Evolutionary conservation across 1,139 yeast genomes (phyloP).

Genomic region (Magnusiomyces sp.): DNA sequence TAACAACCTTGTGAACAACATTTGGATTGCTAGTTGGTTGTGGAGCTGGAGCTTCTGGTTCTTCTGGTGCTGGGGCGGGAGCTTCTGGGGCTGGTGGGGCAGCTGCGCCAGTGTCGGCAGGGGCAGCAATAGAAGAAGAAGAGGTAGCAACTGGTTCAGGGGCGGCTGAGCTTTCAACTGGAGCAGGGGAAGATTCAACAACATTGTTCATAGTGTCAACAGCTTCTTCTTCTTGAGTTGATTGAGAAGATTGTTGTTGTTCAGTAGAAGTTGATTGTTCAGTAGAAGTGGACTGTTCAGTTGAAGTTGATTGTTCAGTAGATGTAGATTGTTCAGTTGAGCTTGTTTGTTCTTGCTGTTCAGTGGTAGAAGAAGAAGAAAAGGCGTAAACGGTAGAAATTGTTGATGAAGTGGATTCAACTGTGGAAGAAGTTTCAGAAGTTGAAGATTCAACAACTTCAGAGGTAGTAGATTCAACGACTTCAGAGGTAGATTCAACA

Average conservation of each 20-base stretch:
- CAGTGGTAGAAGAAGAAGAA: too few species aligned
- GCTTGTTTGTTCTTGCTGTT: too few species aligned
- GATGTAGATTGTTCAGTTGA: too few species aligned
- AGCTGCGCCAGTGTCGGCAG: conserved; percentile 8
- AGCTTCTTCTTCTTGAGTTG: too few species aligned
- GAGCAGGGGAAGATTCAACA: conserved; percentile 9
- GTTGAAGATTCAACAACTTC: not conserved
- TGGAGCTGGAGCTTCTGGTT: not conserved
- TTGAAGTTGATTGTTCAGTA: not conserved
- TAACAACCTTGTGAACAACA: not conserved
- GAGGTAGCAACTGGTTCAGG: conserved; percentile 12
- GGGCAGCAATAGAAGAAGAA: conserved; percentile 8
- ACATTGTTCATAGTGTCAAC: conserved; percentile 2
- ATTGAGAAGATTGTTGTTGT: too few species aligned
- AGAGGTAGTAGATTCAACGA: not conserved
- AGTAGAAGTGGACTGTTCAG: not conserved
- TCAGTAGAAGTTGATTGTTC: not conserved
- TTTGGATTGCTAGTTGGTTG: not conserved
- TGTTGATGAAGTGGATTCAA: not conserved
- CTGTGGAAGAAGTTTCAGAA: not conserved
- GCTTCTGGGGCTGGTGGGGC: conserved; percentile 10
- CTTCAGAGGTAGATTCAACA: not conserved
- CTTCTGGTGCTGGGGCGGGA: not conserved
- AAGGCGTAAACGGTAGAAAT: too few species aligned
- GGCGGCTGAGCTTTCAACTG: conserved; percentile 14